Evolutionary conservation across 352 stramenopile genomes (phyloP), one percentile per base, ranked within the genome.

Genomic region (Globisporangium nodosum): DNA sequence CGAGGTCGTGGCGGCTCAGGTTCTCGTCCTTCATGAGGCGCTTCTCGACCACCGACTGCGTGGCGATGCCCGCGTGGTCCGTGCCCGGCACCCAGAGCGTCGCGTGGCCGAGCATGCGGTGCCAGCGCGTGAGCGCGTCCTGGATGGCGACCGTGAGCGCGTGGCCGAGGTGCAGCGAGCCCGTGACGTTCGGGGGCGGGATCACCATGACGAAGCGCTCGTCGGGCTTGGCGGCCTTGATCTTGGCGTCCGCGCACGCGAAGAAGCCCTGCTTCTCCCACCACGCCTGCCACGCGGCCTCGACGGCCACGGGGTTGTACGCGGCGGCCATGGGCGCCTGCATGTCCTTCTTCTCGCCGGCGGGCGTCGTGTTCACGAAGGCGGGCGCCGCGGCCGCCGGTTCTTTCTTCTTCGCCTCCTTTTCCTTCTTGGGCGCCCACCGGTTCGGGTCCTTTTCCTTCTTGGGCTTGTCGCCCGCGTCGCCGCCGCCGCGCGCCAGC

Each of bases 41-140:
- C 60, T 94, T 94, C 74, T 97, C 90, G 5, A 97, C 90, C 15
- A 96, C 87, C 27, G 83, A 85, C 70, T 99, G 98, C 6, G 97
- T 99, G 0, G 97, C 97, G 60, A 99, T 99, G 37, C 98, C 97
- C 0, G 98, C 98, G 80, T 99, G 98, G 71, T 99, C 98, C 49
- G 88, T 94, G 65, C 96, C 97, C 0, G 97, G 98, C 21, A 99
- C 83, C 96, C 96, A 99, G 11, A 99, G 71, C n/a, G 97, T 98
- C 33, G 95, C 92, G 60, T 97, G 84, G 20, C 97, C 98, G 21
- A 96, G 81, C 98, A 99, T 99, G 31, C 97, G 90, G 83, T 99
- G 94, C 87, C 97, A 99, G 45, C 97, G 85, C 37, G 96, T 96
- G 54, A 99, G 77, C 37, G 97, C 90, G 78, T 99, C 97, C 83